Percentiles rank a stretch among this genome's conserved stretches.
Conservation (phyloP, 805 yeast species). For the Maudiozyma barnettii region DNA sequence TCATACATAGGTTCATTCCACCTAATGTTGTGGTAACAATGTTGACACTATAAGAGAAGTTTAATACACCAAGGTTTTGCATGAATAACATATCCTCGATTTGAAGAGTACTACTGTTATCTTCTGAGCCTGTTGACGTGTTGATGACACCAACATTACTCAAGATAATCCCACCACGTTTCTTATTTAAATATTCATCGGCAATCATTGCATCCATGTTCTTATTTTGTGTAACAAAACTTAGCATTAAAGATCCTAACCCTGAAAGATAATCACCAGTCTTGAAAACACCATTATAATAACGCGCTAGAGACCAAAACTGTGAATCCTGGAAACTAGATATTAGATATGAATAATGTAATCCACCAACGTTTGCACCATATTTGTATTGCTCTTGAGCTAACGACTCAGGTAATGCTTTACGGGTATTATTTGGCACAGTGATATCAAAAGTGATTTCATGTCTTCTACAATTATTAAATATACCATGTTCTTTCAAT, state of each 20-base stretch:
- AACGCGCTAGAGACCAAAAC: conserved; percentile 15
- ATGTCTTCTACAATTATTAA: conserved; percentile 9
- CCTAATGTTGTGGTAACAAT: conserved; percentile 13
- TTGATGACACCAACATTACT: conserved; percentile 20
- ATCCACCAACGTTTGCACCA: conserved; percentile 23
- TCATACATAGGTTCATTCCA: conserved; percentile 17
- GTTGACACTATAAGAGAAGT: conserved; percentile 15
- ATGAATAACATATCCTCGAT: conserved; percentile 15
- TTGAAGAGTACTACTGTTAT: conserved; percentile 2
- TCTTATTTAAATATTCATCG: conserved; percentile 10
- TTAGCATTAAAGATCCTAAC: conserved; percentile 18
- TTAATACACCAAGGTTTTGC: conserved; percentile 18
- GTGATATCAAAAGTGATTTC: conserved; percentile 19
- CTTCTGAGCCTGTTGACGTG: neutral
- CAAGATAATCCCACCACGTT: conserved; percentile 18
- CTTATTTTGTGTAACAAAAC: conserved; percentile 8
- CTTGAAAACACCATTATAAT: conserved; percentile 12
- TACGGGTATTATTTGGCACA: conserved; percentile 16
- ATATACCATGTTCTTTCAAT: conserved; percentile 12
- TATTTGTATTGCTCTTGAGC: conserved; percentile 12
- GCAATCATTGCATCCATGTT: conserved; percentile 15
- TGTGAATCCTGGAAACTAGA: conserved; percentile 12
- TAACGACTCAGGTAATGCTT: conserved; percentile 11
- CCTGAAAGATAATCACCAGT: conserved; percentile 13
- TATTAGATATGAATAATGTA: conserved; percentile 17